Evolutionary conservation across 805 yeast species (phyloP).

Genomic region (Tetrapisispora fleetii): DNA sequence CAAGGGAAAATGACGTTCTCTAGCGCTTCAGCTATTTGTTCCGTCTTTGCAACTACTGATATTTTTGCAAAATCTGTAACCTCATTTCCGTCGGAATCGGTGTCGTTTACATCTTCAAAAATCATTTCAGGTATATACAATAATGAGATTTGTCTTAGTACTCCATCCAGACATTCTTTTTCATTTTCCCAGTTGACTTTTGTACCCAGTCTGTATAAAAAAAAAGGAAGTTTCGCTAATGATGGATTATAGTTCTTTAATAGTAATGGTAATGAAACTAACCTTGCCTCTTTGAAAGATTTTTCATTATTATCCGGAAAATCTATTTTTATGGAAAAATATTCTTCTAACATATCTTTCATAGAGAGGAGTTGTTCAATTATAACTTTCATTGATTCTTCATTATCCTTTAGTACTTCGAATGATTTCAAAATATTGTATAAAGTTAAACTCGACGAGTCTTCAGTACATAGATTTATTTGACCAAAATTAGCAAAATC

Average conservation of each 20-base stretch:
- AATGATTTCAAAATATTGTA: constrained; percentile 12
- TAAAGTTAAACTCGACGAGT: constrained; percentile 9
- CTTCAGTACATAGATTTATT: constrained; percentile 28
- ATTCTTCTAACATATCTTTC: constrained; percentile 74
- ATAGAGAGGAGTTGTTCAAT: constrained; percentile 33
- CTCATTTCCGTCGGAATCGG: constrained; percentile 9
- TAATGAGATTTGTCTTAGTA: constrained; percentile 59
- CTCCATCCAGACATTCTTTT: constrained; percentile 51
- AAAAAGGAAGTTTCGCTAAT: constrained; percentile 51
- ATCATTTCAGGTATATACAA: constrained; percentile 57
- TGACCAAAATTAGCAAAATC: constrained; percentile 78
- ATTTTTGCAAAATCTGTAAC: constrained; percentile 19
- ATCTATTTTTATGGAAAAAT: constrained; percentile 48
- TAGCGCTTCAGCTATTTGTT: constrained; percentile 31
- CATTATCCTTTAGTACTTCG: constrained; percentile 11
- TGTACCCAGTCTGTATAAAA: constrained; percentile 52
- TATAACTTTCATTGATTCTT: constrained; percentile 17
- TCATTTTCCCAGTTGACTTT: constrained; percentile 61
- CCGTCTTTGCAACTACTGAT: constrained; percentile 18
- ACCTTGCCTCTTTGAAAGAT: constrained; percentile 20
- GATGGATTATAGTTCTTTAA: constrained; percentile 56
- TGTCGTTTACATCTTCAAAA: constrained; percentile 9
- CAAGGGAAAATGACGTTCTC: constrained; percentile 59
- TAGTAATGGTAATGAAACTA: constrained; percentile 58
- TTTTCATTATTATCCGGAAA: constrained; percentile 19